These are phyloP conservation scores for Helicostylum pulchrum DNA, from an alignment of 192 early-diverging fungal species.

Conservation along the genomic window DNA sequence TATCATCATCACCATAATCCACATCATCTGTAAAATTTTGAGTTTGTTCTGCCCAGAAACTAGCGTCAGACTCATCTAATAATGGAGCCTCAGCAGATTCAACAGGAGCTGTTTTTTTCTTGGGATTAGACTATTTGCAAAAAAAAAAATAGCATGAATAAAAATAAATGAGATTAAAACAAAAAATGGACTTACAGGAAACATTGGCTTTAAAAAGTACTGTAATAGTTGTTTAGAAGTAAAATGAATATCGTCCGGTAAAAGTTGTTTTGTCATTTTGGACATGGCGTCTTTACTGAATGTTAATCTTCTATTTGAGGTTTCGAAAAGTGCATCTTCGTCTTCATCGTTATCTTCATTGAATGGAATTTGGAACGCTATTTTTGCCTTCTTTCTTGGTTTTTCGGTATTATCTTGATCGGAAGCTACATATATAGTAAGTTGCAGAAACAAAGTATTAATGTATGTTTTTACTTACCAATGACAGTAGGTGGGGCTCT, in stretches of 20 bases:
- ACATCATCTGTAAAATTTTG: background rate
- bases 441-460: background rate
- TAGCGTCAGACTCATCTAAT: constrained; percentile 31
- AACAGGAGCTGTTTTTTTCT: background rate
- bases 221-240: constrained; percentile 52
- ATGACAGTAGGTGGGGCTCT: constrained; percentile 25
- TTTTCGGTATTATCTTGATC: constrained; percentile 20
- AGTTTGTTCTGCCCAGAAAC: constrained; percentile 44
- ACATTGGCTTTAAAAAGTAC: constrained; percentile 48
- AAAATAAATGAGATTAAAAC: background rate
- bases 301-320: constrained; percentile 38
- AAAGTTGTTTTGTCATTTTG: constrained; percentile 56
- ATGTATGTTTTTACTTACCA: constrained; percentile 26
- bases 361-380: constrained; percentile 12
- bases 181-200: constrained; percentile 36
- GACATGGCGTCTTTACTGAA: constrained; percentile 39
- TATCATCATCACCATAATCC: constrained; percentile 23
- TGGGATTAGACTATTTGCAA: background rate
- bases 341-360: constrained; percentile 46
- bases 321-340: constrained; percentile 69
- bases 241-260: constrained; percentile 83
- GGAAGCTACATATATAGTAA: background rate
- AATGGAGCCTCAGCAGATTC: background rate
- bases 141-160: background rate
- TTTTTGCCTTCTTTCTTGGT: constrained; percentile 16